These are phyloP conservation scores for Centella asiatica DNA, from an alignment of 129 eudicot genomes.

Conservation along the genomic window DNA sequence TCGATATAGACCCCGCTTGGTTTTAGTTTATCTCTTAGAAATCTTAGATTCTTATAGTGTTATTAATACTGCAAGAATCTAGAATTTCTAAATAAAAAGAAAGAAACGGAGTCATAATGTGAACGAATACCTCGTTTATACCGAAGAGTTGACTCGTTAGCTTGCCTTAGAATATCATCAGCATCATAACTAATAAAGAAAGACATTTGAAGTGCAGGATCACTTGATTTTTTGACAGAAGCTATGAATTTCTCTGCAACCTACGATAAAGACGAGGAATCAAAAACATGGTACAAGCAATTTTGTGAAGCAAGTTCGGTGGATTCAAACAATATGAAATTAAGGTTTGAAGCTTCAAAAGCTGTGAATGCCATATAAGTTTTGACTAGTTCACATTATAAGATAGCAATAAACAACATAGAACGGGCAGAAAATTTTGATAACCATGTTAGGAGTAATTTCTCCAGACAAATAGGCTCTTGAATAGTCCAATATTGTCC, in stretches of 20 bases:
- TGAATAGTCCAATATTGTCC: conserved; percentile 84
- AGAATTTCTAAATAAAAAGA: no score
- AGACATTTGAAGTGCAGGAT: conserved; percentile 50
- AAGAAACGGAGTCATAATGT: background rate
- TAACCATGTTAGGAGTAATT: conserved; percentile 69
- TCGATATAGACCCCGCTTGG: no score
- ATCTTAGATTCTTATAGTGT: no score
- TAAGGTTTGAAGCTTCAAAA: background rate
- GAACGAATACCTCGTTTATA: conserved; percentile 47
- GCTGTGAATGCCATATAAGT: background rate
- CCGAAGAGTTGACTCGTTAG: conserved; percentile 72
- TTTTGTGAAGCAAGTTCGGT: background rate
- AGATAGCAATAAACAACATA: no score
- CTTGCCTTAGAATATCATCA: conserved; percentile 63
- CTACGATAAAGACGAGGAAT: no score
- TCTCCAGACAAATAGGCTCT: conserved; percentile 60
- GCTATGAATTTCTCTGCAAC: conserved; percentile 69
- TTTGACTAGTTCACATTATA: no score
- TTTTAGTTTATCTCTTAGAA: no score
- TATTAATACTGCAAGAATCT: no score
- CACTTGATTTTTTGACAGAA: conserved; percentile 40
- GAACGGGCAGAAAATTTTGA: background rate
- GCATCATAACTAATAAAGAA: conserved; percentile 58
- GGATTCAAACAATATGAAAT: background rate
- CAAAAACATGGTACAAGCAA: no score